Base-by-base conservation (phyloP, 176 grass and related monocot genomes). In the Aegilops umbellulata region DNA sequence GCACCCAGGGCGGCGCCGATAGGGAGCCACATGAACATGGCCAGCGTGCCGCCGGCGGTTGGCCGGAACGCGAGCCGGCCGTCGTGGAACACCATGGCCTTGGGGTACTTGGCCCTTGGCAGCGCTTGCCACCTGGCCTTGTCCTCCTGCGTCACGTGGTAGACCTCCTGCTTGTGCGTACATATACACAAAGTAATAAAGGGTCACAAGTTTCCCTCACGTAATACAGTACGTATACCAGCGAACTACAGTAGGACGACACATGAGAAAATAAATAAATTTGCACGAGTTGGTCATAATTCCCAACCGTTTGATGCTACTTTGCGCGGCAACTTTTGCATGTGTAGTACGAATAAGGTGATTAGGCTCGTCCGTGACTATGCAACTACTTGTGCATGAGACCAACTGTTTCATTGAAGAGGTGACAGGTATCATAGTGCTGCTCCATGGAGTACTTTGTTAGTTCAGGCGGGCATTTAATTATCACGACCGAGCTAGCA, bases 11-110 rank as follows among this genome's bases (percentile, higher is more conserved):
- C 6, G 20, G 74, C 1, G 10, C 81, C 92, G 0, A 94, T 2
- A 6, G 92, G 95, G 0, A 97, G 86, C 92, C 90, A 97, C 1
- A 74, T 5, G 90, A 97, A 91, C 95, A 97, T 92, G 86, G 82
- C 74, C 24, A 84, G 51, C 16, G 88, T 42, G 88, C 30, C 2
- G 77, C 69, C 10, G 8, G 84, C 80, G 15, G 95, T 88, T 0
- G 95, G 92, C 15, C 34, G 65, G 88, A 94, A 92, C 25, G 88
- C 90, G 8, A 97, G 76, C 15, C 92, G 78, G 10, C 92, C 92
- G 63, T 94, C 95, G 82, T 97, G 95, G 81, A 97, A 97, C 38
- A 94, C 82, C 16, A 94, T 73, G 0, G 90, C 84, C 44, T 94
- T 92, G 0, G 86, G 92, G 84, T 94, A 92, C 58, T 73, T 82